These are phyloP conservation scores for Hypoxylon trugodes DNA, from an alignment of 495 filamentous ascomycete species.

Conservation along the genomic window DNA sequence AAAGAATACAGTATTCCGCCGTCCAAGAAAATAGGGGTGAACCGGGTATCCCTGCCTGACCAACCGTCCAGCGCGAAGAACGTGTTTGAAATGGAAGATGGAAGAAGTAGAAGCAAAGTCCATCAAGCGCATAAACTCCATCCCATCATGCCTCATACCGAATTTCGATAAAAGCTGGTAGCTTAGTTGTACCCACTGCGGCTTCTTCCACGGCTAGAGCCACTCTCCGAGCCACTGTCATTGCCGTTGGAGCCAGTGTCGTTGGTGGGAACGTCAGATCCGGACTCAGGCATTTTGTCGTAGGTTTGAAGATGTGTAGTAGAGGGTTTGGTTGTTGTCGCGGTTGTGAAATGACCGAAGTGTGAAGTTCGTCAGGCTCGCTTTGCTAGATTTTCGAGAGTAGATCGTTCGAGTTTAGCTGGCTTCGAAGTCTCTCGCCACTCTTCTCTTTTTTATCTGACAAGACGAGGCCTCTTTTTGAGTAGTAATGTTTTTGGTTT, in stretches of 20 bases:
- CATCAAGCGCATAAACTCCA: conserved; percentile 23
- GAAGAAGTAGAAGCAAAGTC: conserved; percentile 5
- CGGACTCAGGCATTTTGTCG: conserved; percentile 36
- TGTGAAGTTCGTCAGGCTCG: not conserved
- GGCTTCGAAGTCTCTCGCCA: not conserved
- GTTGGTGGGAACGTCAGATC: conserved; percentile 29
- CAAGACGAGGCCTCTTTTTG: not conserved
- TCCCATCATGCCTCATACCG: conserved; percentile 7
- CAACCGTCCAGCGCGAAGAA: not conserved
- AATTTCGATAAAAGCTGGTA: conserved; percentile 10
- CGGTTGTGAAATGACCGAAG: not conserved
- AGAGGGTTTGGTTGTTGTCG: not conserved
- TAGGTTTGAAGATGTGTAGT: too few species aligned
- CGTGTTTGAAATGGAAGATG: not conserved
- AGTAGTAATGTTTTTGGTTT: not conserved
- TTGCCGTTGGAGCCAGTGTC: conserved; percentile 35
- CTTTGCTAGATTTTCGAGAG: not conserved
- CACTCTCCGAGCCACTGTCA: conserved; percentile 25
- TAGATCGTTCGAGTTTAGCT: not conserved
- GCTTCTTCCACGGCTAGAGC: conserved; percentile 26
- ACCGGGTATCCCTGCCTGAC: not conserved
- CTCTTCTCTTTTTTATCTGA: not conserved
- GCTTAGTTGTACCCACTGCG: conserved; percentile 38
- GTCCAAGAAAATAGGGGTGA: not conserved
- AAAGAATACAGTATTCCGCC: not conserved